These are phyloP conservation scores for Helicocarpus griseus DNA, from an alignment of 2,329 filamentous ascomycete genomes.

Conservation along the genomic window DNA sequence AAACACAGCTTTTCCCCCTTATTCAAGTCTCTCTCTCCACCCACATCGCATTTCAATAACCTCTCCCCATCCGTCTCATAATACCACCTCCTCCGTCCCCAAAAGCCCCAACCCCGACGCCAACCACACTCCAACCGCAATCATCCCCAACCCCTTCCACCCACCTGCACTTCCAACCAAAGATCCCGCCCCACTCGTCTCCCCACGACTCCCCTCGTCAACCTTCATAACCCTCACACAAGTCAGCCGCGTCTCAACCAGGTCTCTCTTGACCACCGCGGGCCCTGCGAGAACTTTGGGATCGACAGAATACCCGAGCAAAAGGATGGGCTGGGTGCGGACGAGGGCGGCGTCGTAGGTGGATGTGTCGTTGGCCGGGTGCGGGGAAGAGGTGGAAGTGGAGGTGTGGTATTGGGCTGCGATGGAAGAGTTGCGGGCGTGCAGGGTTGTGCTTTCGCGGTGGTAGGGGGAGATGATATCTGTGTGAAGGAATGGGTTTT, in stretches of 20 bases:
- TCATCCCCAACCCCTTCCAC: not conserved
- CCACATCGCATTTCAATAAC: not conserved
- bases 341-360: slow-evolving; percentile 1
- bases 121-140: not conserved
- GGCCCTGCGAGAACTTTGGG: not conserved
- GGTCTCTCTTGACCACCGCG: not conserved
- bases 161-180: not conserved
- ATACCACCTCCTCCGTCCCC: not conserved
- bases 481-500: not conserved
- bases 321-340: slow-evolving; percentile 3
- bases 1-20: not conserved
- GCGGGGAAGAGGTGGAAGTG: not conserved
- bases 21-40: not conserved
- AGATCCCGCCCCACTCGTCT: not conserved
- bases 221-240: slow-evolving; percentile 5
- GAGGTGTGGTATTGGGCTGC: slow-evolving; percentile 6
- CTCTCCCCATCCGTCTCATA: not conserved
- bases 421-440: not conserved
- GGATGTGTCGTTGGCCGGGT: not conserved
- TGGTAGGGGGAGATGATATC: slow-evolving; percentile 5
- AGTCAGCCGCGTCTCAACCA: slow-evolving; percentile 2
- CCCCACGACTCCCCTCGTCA: not conserved
- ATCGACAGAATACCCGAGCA: slow-evolving; percentile 3
- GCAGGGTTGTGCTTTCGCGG: not conserved
- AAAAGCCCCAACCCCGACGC: not conserved